Base-by-base conservation (phyloP, 2,329 filamentous ascomycete genomes). In the Sarocladiaceae sp. region DNA sequence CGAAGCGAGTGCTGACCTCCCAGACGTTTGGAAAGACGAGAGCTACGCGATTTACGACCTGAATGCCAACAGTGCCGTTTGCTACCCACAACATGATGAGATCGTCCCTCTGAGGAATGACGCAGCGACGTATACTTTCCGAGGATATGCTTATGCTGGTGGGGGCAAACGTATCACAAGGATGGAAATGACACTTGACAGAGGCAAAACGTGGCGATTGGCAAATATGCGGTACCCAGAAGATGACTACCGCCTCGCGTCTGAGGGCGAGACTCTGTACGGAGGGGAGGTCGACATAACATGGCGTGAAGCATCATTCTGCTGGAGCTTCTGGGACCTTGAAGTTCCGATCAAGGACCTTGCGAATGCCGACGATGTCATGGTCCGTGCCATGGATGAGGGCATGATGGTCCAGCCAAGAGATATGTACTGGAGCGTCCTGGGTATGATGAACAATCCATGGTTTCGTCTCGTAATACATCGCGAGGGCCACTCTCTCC, bases 391-490 rank as follows among this genome's bases (percentile, higher is more conserved):
- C 4, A 96, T 96, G 90, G 92, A 97, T 59, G 92, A 96, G 58
- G 81, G 51, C 17, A 48, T 56, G 50, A 53, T 53, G 54, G 48
- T 53, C 12, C 51, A 53, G 37, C 54, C 54, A 22, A 79, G 89
- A 55, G 92, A 97, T 62, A 94, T 96, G 89, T 96, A 96, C 71
- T 97, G 92, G 92, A 91, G 84, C 55, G 90, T 96, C 2, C 72
- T 96, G 35, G 91, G 92, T 0, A 97, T 97, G 92, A 96, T 97
- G 92, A 96, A 96, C 70, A 96, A 96, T 60, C 88, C 90, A 0
- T 97, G 92, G 92, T 97, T 87, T 66, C 79, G 92, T 4, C 80
- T 97, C 1, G 82, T 84, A 2, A 87, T 97, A 52, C 80, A 83
- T 50, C 84, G 84, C 52, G 84, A 92, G 54, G 76, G 75, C 0